Percentiles rank a stretch among this genome's conserved stretches.
Conservation (phyloP, 306 rosid genomes). For the Argentina anserina region DNA sequence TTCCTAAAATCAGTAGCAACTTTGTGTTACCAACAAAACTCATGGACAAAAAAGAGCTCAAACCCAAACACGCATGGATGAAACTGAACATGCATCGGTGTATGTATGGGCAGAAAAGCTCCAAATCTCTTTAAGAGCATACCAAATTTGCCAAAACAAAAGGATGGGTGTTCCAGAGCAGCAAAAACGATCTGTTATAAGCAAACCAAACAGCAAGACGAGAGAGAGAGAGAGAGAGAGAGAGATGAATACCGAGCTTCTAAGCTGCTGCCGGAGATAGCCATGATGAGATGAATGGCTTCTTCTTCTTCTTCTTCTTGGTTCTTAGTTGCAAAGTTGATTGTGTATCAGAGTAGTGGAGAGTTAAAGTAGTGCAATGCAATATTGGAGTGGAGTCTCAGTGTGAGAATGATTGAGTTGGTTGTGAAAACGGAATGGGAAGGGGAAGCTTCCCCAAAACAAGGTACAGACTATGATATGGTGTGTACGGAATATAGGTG, state of each 20-base stretch:
- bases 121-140: not conserved
- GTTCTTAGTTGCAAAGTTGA: not conserved
- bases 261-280: not conserved
- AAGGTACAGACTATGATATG: no score
- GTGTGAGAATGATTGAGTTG: not conserved
- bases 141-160: not conserved
- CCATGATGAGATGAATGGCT: constrained; percentile 20
- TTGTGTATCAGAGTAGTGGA: not conserved
- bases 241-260: constrained; percentile 22
- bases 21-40: not conserved
- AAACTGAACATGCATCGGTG: not conserved
- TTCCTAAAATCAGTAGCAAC: not conserved
- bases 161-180: not conserved
- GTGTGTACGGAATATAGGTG: not conserved
- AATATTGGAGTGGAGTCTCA: not conserved
- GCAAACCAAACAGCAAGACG: not conserved
- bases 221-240: not conserved
- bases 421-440: not conserved
- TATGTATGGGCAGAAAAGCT: not conserved
- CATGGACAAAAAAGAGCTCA: not conserved
- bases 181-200: not conserved
- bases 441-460: not conserved
- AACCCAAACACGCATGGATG: not conserved
- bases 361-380: not conserved
- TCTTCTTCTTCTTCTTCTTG: no score